These are phyloP conservation scores for Trichophyton simii DNA, from an alignment of 2,329 filamentous ascomycete genomes.

Conservation along the genomic window DNA sequence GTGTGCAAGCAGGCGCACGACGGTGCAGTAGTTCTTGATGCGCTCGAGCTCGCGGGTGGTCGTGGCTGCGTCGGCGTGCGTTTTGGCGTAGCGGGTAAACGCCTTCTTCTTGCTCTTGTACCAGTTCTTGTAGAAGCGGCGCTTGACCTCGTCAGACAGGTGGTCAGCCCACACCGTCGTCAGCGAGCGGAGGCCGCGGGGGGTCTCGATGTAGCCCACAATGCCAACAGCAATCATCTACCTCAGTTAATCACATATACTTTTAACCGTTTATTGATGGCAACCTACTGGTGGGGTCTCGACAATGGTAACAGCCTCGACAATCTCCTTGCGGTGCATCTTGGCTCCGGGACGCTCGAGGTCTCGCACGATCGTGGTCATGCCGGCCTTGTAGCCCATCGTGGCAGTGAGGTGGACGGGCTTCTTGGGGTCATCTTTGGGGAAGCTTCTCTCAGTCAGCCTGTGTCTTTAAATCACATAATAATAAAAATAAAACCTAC, in stretches of 20 bases:
- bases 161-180: constrained; percentile 99
- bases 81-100: constrained; percentile 99
- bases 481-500: constrained; percentile 41
- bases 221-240: constrained; percentile 99
- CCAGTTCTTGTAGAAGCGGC: constrained; percentile 99
- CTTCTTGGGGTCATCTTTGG: constrained; percentile 99
- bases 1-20: constrained; percentile 97
- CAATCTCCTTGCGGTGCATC: constrained; percentile 98
- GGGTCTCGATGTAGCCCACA: constrained; percentile 99
- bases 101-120: constrained; percentile 99
- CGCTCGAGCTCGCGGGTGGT: constrained; percentile 97
- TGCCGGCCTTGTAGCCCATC: constrained; percentile 99
- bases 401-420: constrained; percentile 94
- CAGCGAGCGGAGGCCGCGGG: constrained; percentile 96
- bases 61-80: constrained; percentile 91
- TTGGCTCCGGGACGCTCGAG: constrained; percentile 98
- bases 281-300: constrained; percentile 83
- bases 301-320: constrained; percentile 77
- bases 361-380: constrained; percentile 99
- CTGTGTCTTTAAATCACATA: not conserved
- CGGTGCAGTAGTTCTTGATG: constrained; percentile 99
- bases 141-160: constrained; percentile 95
- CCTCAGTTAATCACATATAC: constrained; percentile 11
- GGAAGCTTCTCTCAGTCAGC: constrained; percentile 55
- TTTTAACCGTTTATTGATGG: too few species aligned